phyloP scores from a whole-genome alignment of 495 filamentous ascomycete genomes.

The Penicillium verhagenii region DNA sequence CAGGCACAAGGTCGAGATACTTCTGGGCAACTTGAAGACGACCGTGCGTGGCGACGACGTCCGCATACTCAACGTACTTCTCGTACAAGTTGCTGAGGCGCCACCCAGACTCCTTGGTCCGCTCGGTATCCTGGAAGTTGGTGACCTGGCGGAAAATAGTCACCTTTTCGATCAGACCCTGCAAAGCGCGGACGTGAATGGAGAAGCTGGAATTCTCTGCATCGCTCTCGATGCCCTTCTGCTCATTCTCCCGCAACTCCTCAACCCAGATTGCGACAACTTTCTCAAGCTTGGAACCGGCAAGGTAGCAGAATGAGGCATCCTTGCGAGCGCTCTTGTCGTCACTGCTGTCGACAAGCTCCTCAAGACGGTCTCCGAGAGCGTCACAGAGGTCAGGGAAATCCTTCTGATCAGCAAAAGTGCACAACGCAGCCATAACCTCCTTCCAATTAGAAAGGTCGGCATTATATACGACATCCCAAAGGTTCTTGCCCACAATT shows the following conservation, averaged over 20 bases:
- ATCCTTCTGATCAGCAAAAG: conserved; percentile 84
- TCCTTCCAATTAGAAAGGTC: conserved; percentile 94
- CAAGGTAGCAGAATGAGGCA: conserved; percentile 92
- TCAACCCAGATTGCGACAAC: conserved; percentile 91
- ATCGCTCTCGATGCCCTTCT: conserved; percentile 64
- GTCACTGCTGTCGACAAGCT: conserved; percentile 53
- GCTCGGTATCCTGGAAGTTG: conserved; percentile 82
- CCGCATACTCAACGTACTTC: conserved; percentile 95
- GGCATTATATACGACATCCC: conserved; percentile 97
- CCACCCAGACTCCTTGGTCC: conserved; percentile 69
- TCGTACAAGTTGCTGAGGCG: conserved; percentile 86
- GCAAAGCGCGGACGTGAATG: conserved; percentile 82
- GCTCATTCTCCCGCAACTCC: conserved; percentile 80
- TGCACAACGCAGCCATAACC: conserved; percentile 92
- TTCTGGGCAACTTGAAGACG: conserved; percentile 82
- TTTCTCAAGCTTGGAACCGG: conserved; percentile 95
- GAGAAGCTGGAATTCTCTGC: conserved; percentile 80
- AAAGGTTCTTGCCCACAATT: conserved; percentile 92
- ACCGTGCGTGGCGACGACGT: conserved; percentile 88
- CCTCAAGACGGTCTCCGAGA: conserved; percentile 85
- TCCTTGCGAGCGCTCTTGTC: conserved; percentile 68
- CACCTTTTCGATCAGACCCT: conserved; percentile 96
- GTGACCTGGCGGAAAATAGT: conserved; percentile 94
- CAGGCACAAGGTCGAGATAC: conserved; percentile 86
- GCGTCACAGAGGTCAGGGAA: conserved; percentile 97